Evolutionary conservation across 768 basidiomycete species (phyloP), one percentile per base, ranked within the genome.

Genomic region (Pleurotus giganteus): DNA sequence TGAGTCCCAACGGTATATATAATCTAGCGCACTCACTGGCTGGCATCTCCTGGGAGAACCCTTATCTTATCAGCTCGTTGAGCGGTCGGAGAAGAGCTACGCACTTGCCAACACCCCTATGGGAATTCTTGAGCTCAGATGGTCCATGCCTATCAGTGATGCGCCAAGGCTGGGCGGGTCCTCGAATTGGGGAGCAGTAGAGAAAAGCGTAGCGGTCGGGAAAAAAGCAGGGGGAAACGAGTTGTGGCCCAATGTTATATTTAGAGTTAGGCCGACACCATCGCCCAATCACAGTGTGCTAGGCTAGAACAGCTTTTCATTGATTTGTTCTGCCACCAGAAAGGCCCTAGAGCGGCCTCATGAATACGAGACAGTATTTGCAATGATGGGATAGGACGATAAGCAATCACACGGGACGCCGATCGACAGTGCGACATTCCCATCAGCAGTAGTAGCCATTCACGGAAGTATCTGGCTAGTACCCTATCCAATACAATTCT

Each of bases 41-140:
- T 51, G 31, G 49, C 34, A 24, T 51, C 49, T 51, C 49, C 49
- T 51, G 19, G 32, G 49, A 51, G 49, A 51, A 15, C 9, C 19
- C n/a, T 36, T 36, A 51, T 36, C 23, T 28, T 37, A 37, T 28
- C 49, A 12, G 49, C 15, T 34, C 15, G n/a, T 49, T 32, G 49
- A 17, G 21, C 34, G 21, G 19, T 34, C 23, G 27, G 19, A 19
- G 23, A 19, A 15, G 19, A 17, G 27, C 23, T 9, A 51, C 49
- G 17, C 37, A 51, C 49, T 23, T 15, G 34, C 49, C 11, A 51
- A 15, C 23, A 51, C 49, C 34, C 49, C 49, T 51, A 23, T 26
- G 17, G 49, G 15, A 41, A 27, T 29, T 27, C 46, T 28, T 29
- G 46, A 47, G 39, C 39, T 41, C 6, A 41, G 19, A n/a, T 13